These are phyloP conservation scores for Porcisia deanei DNA, from an alignment of 208 protist genomes.

Conservation along the genomic window DNA sequence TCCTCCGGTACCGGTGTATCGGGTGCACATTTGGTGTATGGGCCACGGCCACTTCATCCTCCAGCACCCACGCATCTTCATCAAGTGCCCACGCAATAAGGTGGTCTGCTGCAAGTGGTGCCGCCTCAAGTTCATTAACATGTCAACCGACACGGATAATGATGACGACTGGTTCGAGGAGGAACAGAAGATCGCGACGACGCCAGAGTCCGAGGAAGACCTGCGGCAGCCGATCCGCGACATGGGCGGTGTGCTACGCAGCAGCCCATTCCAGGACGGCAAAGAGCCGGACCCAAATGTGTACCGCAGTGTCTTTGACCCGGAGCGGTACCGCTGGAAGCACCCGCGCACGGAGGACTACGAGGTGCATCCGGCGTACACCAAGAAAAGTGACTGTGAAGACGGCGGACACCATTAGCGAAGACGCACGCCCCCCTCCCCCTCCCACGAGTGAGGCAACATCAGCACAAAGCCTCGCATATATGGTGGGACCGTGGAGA, in stretches of 20 bases:
- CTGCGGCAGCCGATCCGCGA: slow-evolving; percentile 81
- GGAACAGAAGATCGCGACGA: slow-evolving; percentile 88
- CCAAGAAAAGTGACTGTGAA: slow-evolving; percentile 37
- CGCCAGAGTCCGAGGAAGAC: slow-evolving; percentile 74
- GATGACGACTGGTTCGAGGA: slow-evolving; percentile 89
- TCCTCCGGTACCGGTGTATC: slow-evolving; percentile 85
- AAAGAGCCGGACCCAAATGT: slow-evolving; percentile 80
- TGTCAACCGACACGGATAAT: slow-evolving; percentile 85
- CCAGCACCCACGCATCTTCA: slow-evolving; percentile 90
- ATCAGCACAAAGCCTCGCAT: background rate
- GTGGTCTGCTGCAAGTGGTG: slow-evolving; percentile 90
- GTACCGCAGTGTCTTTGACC: slow-evolving; percentile 83
- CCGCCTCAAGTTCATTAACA: slow-evolving; percentile 90
- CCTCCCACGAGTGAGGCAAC: too few relatives aligned
- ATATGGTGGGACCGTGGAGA: background rate
- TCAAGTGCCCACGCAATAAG: slow-evolving; percentile 80
- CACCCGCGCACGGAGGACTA: slow-evolving; percentile 72
- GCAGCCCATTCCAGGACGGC: slow-evolving; percentile 73
- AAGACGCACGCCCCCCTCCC: background rate
- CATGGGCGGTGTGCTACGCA: slow-evolving; percentile 76
- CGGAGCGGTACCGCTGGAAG: slow-evolving; percentile 82
- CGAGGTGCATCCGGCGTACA: slow-evolving; percentile 85
- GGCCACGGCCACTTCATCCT: slow-evolving; percentile 80
- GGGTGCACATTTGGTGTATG: slow-evolving; percentile 87
- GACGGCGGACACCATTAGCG: slow-evolving; percentile 10